A percentile compares a stretch with the other conserved stretches of the same genome.
phyloP scores from a whole-genome alignment of 1,284 basidiomycete species.

The Irpex sp. region DNA sequence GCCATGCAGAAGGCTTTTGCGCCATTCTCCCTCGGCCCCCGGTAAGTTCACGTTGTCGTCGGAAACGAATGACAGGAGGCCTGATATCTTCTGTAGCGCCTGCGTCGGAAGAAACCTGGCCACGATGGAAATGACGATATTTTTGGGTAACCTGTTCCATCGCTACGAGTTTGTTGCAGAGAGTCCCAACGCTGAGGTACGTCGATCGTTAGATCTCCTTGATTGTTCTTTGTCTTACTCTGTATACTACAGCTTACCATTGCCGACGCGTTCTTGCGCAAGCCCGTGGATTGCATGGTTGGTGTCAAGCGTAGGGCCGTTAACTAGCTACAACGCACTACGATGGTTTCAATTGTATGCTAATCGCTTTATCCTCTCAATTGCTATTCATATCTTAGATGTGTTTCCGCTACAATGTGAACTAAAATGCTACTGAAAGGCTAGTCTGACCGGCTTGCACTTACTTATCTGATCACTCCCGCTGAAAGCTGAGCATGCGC shows the following conservation, averaged over 20 bases:
- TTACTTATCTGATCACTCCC: too few relatives aligned
- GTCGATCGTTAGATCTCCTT: too few relatives aligned
- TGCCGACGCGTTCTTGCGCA: neutral
- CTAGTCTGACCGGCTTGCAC: too few relatives aligned
- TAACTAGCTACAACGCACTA: too few relatives aligned
- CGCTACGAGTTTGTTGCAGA: slow-evolving; percentile 18
- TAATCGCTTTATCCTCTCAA: too few relatives aligned
- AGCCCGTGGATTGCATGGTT: neutral
- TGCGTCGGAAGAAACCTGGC: slow-evolving; percentile 33
- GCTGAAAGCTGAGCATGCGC: too few relatives aligned
- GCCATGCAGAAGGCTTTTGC: slow-evolving; percentile 15
- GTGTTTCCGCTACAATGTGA: too few relatives aligned
- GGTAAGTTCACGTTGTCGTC: slow-evolving; percentile 7
- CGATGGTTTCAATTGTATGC: too few relatives aligned
- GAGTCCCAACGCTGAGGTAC: neutral
- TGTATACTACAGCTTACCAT: neutral
- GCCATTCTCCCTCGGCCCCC: slow-evolving; percentile 18
- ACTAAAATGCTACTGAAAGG: too few relatives aligned
- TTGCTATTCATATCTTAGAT: too few relatives aligned
- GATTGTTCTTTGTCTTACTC: too few relatives aligned
- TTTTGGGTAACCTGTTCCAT: slow-evolving; percentile 34
- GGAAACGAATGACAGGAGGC: too few relatives aligned
- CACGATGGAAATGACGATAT: slow-evolving; percentile 32
- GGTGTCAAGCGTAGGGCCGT: neutral
- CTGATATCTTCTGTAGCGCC: slow-evolving; percentile 11